Base-by-base conservation (phyloP, 306 rosid genomes). In the Sicyos baderoa region DNA sequence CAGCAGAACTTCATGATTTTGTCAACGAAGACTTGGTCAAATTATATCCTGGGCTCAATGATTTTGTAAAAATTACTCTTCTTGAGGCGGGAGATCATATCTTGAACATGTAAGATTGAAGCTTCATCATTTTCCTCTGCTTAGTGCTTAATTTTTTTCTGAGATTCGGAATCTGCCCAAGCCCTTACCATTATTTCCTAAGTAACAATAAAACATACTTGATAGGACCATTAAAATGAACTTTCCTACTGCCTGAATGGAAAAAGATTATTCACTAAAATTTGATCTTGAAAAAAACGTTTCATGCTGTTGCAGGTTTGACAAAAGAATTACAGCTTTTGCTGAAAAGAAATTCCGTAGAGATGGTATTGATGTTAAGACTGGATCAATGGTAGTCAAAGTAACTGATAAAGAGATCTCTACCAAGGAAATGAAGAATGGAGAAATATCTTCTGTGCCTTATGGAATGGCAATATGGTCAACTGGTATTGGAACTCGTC, bases 381-480 rank as follows among this genome's bases (percentile, higher is more conserved):
- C 99, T 57, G 97, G 99, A 80, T 90, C 96, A 71, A 88, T 90
- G 97, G 99, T 90, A 58, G 84, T 87, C 75, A 90, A 94, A 79
- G 95, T 94, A 64, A 68, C 89, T 10, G 91, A 86, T 2, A 94
- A 85, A 58, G 97, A 94, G 68, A 94, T 94, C 67, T 76, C 83
- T 13, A 86, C 95, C 10, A 88, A 90, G 75, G 95, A 90, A 72
- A 54, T 84, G 88, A 94, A 90, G 77, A 90, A 75, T 72, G 97
- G 97, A 40, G 77, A 80, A 57, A 58, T 86, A 54, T 84, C 88
- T 23, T 29, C 81, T 16, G 77, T 86, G 66, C 97, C 97, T 17
- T 93, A 86, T 69, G 99, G 99, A 75, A 88, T 93, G 99, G 94
- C 86, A 73, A 96, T 93, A 37, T 93, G 96, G 99, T 93, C 99